Percentiles rank a stretch among this genome's conserved stretches.
Conservation (phyloP, 2,329 filamentous ascomycete species). For the Magnaporthiopsis rhizophila region DNA sequence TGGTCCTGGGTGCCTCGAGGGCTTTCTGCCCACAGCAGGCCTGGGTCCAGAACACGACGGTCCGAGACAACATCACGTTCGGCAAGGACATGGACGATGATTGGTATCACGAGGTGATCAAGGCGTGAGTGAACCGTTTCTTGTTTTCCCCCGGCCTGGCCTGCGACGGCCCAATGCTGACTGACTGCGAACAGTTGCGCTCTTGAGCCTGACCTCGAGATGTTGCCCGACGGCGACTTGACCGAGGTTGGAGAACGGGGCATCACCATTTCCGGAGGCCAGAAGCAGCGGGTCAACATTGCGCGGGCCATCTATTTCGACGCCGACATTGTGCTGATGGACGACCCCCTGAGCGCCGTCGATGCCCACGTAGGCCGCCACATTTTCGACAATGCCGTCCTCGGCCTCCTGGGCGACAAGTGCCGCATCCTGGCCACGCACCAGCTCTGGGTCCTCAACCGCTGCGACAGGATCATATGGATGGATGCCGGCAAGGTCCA, state of each 20-base stretch:
- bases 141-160: not conserved
- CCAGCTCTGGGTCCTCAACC: constrained; percentile 84
- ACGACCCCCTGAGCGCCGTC: constrained; percentile 61
- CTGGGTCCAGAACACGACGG: constrained; percentile 90
- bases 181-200: constrained; percentile 52
- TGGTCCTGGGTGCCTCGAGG: constrained; percentile 68
- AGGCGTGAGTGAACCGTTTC: constrained; percentile 47
- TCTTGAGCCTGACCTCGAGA: constrained; percentile 76
- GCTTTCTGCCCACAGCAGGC: constrained; percentile 95
- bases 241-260: constrained; percentile 95
- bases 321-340: constrained; percentile 60
- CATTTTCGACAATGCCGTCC: constrained; percentile 91
- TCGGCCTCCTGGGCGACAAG: constrained; percentile 80
- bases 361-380: constrained; percentile 63
- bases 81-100: constrained; percentile 65
- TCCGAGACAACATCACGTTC: constrained; percentile 86
- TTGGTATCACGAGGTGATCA: constrained; percentile 81
- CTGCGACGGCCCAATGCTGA: not conserved
- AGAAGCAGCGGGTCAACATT: constrained; percentile 93
- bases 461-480: constrained; percentile 88
- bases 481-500: constrained; percentile 81
- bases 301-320: constrained; percentile 71
- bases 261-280: constrained; percentile 90
- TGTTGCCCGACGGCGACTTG: constrained; percentile 79
- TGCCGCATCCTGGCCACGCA: constrained; percentile 89